Evolutionary conservation across 345 rosid genomes (phyloP).

Genomic region (Salix dunnii): DNA sequence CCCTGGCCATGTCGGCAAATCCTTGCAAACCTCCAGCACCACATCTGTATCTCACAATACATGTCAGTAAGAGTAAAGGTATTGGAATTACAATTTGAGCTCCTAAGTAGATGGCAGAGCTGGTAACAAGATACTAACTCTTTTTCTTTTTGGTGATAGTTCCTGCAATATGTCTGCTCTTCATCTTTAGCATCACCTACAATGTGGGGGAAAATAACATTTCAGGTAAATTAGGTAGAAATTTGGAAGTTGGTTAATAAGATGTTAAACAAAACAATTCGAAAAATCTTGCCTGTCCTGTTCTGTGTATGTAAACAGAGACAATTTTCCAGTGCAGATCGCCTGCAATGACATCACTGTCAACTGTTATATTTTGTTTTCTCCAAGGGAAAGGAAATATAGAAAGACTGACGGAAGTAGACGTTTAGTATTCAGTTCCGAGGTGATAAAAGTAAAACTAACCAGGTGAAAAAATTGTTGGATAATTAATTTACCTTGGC

Average conservation of each 20-base stretch:
- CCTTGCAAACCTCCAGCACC: slow-evolving; percentile 65
- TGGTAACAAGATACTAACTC: slow-evolving; percentile 41
- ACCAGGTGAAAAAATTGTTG: neutral
- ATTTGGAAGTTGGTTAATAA: no score
- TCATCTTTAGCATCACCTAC: slow-evolving; percentile 85
- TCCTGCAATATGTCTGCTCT: slow-evolving; percentile 79
- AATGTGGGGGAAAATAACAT: neutral
- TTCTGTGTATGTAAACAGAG: slow-evolving; percentile 68
- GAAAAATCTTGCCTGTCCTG: slow-evolving; percentile 43
- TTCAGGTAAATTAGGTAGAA: neutral
- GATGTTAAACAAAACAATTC: neutral
- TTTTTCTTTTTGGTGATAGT: slow-evolving; percentile 86
- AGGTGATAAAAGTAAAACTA: neutral
- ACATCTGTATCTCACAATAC: slow-evolving; percentile 42
- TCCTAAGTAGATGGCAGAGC: neutral
- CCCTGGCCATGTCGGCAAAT: slow-evolving; percentile 88
- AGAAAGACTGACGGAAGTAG: neutral
- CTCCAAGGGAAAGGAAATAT: neutral
- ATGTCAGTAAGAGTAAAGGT: neutral
- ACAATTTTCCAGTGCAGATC: slow-evolving; percentile 94
- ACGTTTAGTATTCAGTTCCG: neutral
- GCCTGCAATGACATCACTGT: slow-evolving; percentile 38
- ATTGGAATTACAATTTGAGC: neutral
- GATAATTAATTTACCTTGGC: slow-evolving; percentile 49
- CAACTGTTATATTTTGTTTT: neutral